Evolutionary conservation across 257 asterid genomes (phyloP).

Genomic region (Phtheirospermum japonicum): DNA sequence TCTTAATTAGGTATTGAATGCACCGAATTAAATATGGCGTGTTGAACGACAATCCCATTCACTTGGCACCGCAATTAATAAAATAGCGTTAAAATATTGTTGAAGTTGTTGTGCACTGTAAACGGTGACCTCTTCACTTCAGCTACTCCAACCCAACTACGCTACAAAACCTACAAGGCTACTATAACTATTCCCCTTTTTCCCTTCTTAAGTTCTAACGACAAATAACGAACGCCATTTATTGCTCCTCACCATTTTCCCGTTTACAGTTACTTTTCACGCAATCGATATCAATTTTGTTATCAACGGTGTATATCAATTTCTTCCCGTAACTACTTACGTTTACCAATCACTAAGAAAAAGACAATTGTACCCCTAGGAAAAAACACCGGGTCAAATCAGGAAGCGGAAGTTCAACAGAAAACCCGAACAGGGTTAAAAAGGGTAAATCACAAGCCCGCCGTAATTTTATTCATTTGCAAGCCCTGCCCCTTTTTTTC

Average conservation of each 20-base stretch:
- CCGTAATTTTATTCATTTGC: background rate
- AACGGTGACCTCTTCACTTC: background rate
- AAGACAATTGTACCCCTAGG: background rate
- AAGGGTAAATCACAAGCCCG: slow-evolving; percentile 18
- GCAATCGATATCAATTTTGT: background rate
- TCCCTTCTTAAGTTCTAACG: background rate
- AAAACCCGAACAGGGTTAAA: slow-evolving; percentile 2
- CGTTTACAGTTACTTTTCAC: slow-evolving; percentile 4
- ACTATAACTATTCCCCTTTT: too few species aligned
- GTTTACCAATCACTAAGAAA: too few species aligned
- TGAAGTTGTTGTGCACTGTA: slow-evolving; percentile 11
- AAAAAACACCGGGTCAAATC: slow-evolving; percentile 6
- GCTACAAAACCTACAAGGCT: too few species aligned
- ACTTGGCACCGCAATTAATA: background rate
- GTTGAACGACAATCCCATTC: background rate
- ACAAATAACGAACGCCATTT: background rate
- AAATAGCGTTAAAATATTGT: background rate
- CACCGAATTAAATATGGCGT: background rate
- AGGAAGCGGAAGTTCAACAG: slow-evolving; percentile 17
- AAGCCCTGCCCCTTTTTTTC: background rate
- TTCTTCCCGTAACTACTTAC: background rate
- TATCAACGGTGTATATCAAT: too few species aligned
- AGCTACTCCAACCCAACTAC: too few species aligned
- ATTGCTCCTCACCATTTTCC: slow-evolving; percentile 11
- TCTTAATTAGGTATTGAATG: background rate